Conservation (phyloP, 805 yeast genomes). For the Kodamaea jinghongensis region DNA sequence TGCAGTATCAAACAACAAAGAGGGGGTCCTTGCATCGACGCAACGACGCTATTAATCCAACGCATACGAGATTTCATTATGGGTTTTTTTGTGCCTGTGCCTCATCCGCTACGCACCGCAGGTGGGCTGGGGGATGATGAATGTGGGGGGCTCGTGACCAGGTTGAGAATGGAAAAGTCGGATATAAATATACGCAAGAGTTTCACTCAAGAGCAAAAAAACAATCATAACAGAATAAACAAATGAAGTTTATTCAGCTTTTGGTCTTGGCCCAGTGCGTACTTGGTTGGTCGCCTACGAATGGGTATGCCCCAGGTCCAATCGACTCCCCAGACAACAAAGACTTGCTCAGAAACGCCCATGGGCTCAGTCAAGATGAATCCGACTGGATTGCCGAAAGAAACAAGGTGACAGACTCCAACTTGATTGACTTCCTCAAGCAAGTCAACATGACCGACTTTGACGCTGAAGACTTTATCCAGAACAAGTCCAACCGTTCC, state of each 20-base stretch:
- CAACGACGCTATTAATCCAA: too few species aligned
- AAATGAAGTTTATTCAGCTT: constrained; percentile 3
- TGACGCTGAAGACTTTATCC: constrained; percentile 42
- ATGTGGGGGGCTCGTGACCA: too few species aligned
- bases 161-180: too few species aligned
- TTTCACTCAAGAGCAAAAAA: neutral
- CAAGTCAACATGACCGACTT: constrained; percentile 47
- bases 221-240: neutral
- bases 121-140: too few species aligned
- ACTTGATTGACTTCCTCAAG: constrained; percentile 45
- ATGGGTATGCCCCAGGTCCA: constrained; percentile 60
- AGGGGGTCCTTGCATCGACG: too few species aligned
- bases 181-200: too few species aligned
- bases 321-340: constrained; percentile 49
- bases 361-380: constrained; percentile 46
- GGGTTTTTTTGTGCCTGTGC: too few species aligned
- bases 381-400: constrained; percentile 50
- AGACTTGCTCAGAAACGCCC: constrained; percentile 45
- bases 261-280: constrained; percentile 2
- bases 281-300: constrained; percentile 26
- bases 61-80: too few species aligned
- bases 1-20: too few species aligned
- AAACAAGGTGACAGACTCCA: constrained; percentile 44
- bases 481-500: constrained; percentile 34
- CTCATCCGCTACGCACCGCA: too few species aligned